Evolutionary conservation across 2,329 filamentous ascomycete genomes (phyloP).

Genomic region (Esteya vermicola): DNA sequence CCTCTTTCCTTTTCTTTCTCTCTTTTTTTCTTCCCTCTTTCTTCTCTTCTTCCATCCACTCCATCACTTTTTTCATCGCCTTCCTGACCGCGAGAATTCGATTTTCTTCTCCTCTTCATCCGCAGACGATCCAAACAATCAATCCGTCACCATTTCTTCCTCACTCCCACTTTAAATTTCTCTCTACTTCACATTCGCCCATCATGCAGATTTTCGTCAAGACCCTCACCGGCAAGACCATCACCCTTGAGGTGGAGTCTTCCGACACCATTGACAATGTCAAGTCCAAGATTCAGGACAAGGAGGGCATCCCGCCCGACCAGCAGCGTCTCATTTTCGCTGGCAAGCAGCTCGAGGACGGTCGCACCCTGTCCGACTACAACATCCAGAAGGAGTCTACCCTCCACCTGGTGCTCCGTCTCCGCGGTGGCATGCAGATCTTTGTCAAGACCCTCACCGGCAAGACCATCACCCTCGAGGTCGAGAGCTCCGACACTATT

Average conservation of each 20-base stretch:
- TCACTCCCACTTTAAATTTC: conserved; percentile 4
- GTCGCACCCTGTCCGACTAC: conserved; percentile 69
- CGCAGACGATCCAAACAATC: too few relatives aligned
- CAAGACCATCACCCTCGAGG: conserved; percentile 87
- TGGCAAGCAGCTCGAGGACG: conserved; percentile 32
- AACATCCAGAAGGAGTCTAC: conserved; percentile 60
- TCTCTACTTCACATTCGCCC: background rate
- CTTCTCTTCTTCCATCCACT: conserved; percentile 6
- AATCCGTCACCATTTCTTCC: too few relatives aligned
- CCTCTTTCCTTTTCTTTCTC: conserved; percentile 11
- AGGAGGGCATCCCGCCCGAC: conserved; percentile 78
- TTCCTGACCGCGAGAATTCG: too few relatives aligned
- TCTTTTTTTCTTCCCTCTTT: background rate
- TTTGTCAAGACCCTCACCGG: conserved; percentile 81
- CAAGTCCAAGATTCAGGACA: conserved; percentile 82
- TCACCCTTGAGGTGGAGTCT: conserved; percentile 70
- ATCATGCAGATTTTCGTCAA: conserved; percentile 96
- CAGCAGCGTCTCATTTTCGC: conserved; percentile 88
- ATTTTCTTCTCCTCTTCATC: conserved; percentile 6
- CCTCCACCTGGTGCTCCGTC: conserved; percentile 61
- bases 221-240: conserved; percentile 88
- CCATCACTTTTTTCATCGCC: background rate
- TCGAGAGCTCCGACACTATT: conserved; percentile 80
- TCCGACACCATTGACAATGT: conserved; percentile 89
- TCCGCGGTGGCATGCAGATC: conserved; percentile 52